Evolutionary conservation across 2,329 filamentous ascomycete species (phyloP).

Genomic region (Aureobasidium subglaciale): DNA sequence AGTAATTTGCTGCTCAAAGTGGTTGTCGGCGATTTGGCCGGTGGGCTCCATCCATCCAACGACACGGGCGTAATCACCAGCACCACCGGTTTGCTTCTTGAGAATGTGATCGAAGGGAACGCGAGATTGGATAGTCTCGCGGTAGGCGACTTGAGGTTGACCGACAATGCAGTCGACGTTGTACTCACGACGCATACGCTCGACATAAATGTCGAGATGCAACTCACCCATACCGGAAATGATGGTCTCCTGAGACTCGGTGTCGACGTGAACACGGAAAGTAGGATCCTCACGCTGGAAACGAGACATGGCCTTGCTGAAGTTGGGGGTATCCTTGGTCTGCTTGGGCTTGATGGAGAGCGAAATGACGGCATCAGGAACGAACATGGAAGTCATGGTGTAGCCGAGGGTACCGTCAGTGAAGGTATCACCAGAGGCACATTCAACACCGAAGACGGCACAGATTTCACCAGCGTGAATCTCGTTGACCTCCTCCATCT

Average conservation of each 20-base stretch:
- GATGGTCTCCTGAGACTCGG: conserved; percentile 91
- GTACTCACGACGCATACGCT: conserved; percentile 95
- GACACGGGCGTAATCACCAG: conserved; percentile 91
- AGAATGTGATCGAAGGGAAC: conserved; percentile 88
- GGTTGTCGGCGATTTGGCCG: conserved; percentile 62
- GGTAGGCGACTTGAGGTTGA: conserved; percentile 92
- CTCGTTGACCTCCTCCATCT: conserved; percentile 94
- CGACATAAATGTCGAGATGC: conserved; percentile 94
- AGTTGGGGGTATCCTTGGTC: conserved; percentile 84
- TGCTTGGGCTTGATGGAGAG: conserved; percentile 95
- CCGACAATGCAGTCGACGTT: conserved; percentile 93
- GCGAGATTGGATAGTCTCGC: conserved; percentile 77
- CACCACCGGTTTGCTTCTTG: conserved; percentile 91
- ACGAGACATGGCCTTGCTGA: conserved; percentile 96
- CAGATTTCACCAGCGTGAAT: conserved; percentile 97
- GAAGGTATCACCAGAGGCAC: conserved; percentile 95
- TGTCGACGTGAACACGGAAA: conserved; percentile 88
- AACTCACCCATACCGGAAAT: conserved; percentile 98
- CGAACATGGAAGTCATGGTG: conserved; percentile 96
- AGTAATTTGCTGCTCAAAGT: conserved; percentile 79
- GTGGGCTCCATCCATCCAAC: conserved; percentile 87
- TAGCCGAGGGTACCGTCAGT: conserved; percentile 89
- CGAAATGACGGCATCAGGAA: conserved; percentile 96
- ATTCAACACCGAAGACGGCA: conserved; percentile 96
- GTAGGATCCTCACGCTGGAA: conserved; percentile 98